phyloP scores from a whole-genome alignment of 2,329 filamentous ascomycete species.

The Alternaria sp. region DNA sequence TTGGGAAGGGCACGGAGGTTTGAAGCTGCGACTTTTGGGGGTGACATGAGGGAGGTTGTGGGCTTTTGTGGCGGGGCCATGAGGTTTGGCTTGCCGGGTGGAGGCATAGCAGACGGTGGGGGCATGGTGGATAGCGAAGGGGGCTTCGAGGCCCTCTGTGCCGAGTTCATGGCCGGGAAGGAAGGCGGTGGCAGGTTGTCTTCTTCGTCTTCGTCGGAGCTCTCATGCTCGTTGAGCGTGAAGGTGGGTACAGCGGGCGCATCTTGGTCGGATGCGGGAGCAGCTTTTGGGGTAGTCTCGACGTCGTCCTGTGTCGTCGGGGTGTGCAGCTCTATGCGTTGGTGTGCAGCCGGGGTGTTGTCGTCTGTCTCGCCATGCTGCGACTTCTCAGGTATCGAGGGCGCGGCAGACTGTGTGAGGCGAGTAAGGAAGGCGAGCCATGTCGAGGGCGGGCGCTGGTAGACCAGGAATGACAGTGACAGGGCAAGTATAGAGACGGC shows the following conservation, averaged over 20 bases:
- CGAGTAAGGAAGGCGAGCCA: constrained; percentile 39
- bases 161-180: constrained; percentile 58
- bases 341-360: constrained; percentile 23
- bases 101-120: constrained; percentile 21
- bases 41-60: constrained; percentile 45
- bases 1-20: constrained; percentile 47
- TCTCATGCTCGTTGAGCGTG: constrained; percentile 48
- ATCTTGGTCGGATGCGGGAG: constrained; percentile 22
- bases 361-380: constrained; percentile 22
- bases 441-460: constrained; percentile 49
- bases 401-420: constrained; percentile 18
- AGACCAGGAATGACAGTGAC: constrained; percentile 49
- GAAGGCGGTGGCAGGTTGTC: constrained; percentile 52
- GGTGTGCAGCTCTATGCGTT: constrained; percentile 7
- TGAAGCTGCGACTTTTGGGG: constrained; percentile 49
- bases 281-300: constrained; percentile 46
- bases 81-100: constrained; percentile 30
- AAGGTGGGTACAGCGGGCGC: constrained; percentile 45
- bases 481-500: constrained; percentile 50
- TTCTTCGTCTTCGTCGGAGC: constrained; percentile 40
- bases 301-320: constrained; percentile 14
- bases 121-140: constrained; percentile 22
- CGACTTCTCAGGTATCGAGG: constrained; percentile 24
- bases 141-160: constrained; percentile 52
- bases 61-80: constrained; percentile 51